Conservation (phyloP, 257 asterid genomes). For the Cinchona pubescens region DNA sequence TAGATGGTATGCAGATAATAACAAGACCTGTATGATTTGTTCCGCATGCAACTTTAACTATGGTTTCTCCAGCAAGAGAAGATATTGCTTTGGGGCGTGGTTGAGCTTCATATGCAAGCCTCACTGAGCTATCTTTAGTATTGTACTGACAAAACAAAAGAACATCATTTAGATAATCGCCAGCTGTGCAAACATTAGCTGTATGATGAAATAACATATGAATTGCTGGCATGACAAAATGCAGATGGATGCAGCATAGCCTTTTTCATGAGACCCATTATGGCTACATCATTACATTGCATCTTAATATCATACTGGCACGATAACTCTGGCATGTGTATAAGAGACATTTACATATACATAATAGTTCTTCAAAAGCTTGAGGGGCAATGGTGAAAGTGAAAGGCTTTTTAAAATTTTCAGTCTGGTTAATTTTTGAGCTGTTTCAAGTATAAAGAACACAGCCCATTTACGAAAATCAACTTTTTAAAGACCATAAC, state of each 20-base stretch:
- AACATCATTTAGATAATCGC: constrained; percentile 7
- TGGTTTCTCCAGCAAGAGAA: constrained; percentile 81
- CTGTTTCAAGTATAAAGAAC: background rate
- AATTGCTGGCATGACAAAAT: background rate
- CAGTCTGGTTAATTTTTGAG: background rate
- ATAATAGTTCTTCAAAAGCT: background rate
- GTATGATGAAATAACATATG: background rate
- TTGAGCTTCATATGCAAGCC: constrained; percentile 97
- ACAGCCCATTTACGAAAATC: background rate
- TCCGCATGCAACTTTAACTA: constrained; percentile 94
- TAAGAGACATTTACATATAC: background rate
- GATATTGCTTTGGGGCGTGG: constrained; percentile 85
- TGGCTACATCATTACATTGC: background rate
- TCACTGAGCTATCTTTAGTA: constrained; percentile 92
- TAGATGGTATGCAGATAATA: constrained; percentile 4
- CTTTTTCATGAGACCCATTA: background rate
- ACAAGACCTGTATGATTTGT: constrained; percentile 83
- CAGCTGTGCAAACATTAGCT: background rate
- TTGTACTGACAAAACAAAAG: constrained; percentile 61
- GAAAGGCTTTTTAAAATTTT: background rate
- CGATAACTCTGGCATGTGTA: background rate
- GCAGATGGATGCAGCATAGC: background rate
- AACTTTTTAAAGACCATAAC: background rate
- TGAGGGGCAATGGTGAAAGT: background rate
- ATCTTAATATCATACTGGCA: background rate